A percentile compares a stretch with the other conserved stretches of the same genome.
These are phyloP conservation scores for Suillus fuscotomentosus DNA, from an alignment of 768 basidiomycete species.

Conservation along the genomic window DNA sequence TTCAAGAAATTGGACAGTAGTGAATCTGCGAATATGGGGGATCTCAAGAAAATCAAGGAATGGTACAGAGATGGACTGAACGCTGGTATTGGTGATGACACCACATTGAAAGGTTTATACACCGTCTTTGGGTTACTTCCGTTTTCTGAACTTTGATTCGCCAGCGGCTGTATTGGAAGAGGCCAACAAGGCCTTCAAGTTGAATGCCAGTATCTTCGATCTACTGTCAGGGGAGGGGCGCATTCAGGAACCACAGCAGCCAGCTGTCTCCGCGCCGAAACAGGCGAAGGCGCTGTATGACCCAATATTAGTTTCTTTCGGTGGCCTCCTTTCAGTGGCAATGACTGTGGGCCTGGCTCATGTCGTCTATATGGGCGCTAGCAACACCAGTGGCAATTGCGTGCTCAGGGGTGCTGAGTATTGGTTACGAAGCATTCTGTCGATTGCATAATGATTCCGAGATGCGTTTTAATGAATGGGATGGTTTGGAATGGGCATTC, in stretches of 20 bases:
- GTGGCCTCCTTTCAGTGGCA: neutral
- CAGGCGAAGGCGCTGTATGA: neutral
- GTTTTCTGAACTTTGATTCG: neutral
- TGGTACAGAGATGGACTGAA: constrained; percentile 47
- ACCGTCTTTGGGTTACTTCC: too few relatives aligned
- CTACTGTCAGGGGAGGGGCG: constrained; percentile 20
- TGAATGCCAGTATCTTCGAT: constrained; percentile 47
- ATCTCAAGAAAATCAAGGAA: constrained; percentile 72
- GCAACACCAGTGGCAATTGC: neutral
- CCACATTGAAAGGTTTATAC: constrained; percentile 28
- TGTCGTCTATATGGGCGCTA: neutral
- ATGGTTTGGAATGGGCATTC: neutral
- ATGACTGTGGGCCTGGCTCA: neutral
- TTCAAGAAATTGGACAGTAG: constrained; percentile 56
- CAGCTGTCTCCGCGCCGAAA: neutral
- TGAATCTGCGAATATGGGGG: constrained; percentile 48
- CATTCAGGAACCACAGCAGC: neutral
- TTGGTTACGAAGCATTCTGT: neutral
- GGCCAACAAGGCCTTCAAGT: constrained; percentile 46
- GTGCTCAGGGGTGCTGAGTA: neutral
- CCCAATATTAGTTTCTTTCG: neutral
- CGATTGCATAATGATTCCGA: neutral
- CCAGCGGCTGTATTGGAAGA: constrained; percentile 48
- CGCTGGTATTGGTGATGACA: constrained; percentile 31
- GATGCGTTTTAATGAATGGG: neutral